phyloP scores from a whole-genome alignment of 257 asterid genomes.

The Fraxinus anomala region DNA sequence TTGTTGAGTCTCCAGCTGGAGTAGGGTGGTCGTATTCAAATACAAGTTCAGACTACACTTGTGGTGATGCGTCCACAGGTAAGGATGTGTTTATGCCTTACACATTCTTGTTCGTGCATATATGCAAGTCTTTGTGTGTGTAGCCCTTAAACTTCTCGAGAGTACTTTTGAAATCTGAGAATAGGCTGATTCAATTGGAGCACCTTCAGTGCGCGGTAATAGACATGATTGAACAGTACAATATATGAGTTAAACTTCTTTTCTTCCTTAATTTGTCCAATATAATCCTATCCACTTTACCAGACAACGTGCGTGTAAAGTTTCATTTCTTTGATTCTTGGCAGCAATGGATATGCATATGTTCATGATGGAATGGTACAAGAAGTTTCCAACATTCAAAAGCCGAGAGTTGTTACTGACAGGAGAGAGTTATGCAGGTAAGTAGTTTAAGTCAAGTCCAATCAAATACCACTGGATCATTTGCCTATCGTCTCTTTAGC shows the following conservation, averaged over 20 bases:
- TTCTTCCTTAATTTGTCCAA: not conserved
- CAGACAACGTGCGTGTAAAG: conserved; percentile 15
- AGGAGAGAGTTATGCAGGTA: conserved; percentile 99
- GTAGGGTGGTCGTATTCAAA: conserved; percentile 99
- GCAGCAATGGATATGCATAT: conserved; percentile 81
- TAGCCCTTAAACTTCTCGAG: not conserved
- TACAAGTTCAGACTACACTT: conserved; percentile 70
- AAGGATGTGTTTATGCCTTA: conserved; percentile 14
- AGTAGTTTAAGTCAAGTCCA: not conserved
- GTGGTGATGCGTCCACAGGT: conserved; percentile 86
- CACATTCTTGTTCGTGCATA: no score
- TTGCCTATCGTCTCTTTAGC: not conserved
- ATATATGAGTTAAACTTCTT: not conserved
- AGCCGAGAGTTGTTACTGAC: conserved; percentile 75
- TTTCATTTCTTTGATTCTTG: conserved; percentile 30
- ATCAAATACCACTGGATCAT: not conserved
- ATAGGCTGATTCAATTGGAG: conserved; percentile 13
- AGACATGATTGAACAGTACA: not conserved
- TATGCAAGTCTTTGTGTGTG: no score
- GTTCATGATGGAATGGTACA: conserved; percentile 78
- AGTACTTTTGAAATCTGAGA: not conserved
- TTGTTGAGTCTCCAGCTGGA: conserved; percentile 96
- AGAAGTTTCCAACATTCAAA: conserved; percentile 76
- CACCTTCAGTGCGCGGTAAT: not conserved
- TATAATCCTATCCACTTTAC: not conserved